Base-by-base conservation (phyloP, 768 basidiomycete genomes). In the Pleurotus giganteus region DNA sequence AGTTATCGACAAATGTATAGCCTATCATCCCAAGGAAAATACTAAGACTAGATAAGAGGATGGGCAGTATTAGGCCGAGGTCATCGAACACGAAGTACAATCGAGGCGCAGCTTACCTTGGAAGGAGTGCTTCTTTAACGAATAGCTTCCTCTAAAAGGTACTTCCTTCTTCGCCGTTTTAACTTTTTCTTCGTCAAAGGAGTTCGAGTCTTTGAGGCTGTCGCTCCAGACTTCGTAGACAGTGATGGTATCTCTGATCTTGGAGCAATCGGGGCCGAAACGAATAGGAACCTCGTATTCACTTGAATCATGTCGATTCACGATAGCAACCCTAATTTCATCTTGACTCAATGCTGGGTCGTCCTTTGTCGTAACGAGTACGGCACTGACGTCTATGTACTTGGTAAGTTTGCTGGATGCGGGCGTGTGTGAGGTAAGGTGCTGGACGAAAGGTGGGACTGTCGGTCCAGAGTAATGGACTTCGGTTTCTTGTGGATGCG, bases 211-310 rank as follows among this genome's bases (percentile, higher is more conserved):
- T 44, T 65, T 62, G 37, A 84, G 58, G 56, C 79, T 71, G 34
- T 69, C 69, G 58, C 74, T 71, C 78, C 81, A 84, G 6, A 84
- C 67, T 64, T 83, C 79, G 57, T 83, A 71, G 2, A 81, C 72
- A 56, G 67, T 70, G 23, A 80, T 69, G 2, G 58, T 53, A 28
- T 59, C 56, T 23, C 42, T 58, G 2, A 69, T 61, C 2, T 56
- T 53, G 7, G 49, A 26, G 23, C 55, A 64, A 2, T 61, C 56
- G 3, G 75, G 69, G 4, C 74, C 74, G 64, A 76, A 73, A 1
- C 60, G 49, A 26, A 78, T 67, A 7, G 74, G 74, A 0, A 77
- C 65, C 1, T 63, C 61, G 58, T 74, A 79, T 12, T 67, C 69
- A 13, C 68, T 61, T 4, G 57, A 58, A 4, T 76, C 75, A 58